These are phyloP conservation scores for Aspergillus hiratsukae DNA, from an alignment of 2,329 filamentous ascomycete genomes.

Conservation along the genomic window DNA sequence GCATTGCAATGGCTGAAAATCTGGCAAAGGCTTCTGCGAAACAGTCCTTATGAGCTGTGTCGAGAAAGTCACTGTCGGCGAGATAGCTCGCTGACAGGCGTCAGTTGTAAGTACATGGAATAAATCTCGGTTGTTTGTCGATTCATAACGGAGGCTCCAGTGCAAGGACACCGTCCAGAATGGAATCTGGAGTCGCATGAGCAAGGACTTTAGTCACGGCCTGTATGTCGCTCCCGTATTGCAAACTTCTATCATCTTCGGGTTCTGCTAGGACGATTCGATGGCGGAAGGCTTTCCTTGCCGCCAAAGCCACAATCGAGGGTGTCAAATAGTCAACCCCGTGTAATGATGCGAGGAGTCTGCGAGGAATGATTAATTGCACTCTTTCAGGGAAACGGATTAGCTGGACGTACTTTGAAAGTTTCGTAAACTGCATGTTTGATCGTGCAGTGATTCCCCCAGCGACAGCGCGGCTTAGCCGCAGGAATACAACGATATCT, in stretches of 20 bases:
- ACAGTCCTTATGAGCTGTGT: not conserved
- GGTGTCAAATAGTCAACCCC: conserved; percentile 76
- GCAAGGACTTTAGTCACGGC: conserved; percentile 66
- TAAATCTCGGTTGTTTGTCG: not conserved
- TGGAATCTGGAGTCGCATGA: conserved; percentile 50
- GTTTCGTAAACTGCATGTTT: conserved; percentile 68
- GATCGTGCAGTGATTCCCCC: conserved; percentile 73
- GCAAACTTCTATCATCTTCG: conserved; percentile 76
- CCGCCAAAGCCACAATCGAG: conserved; percentile 74
- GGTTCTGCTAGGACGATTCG: conserved; percentile 67
- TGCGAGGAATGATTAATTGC: not conserved
- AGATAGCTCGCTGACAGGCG: too few species aligned
- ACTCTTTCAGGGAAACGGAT: not conserved
- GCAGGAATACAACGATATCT: conserved; percentile 81
- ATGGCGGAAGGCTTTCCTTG: conserved; percentile 83
- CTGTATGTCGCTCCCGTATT: conserved; percentile 79
- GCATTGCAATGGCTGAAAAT: conserved; percentile 42
- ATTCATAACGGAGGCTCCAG: conserved; percentile 53
- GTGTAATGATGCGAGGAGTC: conserved; percentile 70
- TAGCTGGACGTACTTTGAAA: conserved; percentile 51
- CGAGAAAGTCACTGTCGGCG: not conserved
- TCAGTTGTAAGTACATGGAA: not conserved
- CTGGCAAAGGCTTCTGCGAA: not conserved
- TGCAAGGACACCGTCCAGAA: conserved; percentile 56
- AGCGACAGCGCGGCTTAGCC: conserved; percentile 78